phyloP scores from a whole-genome alignment of 73 alveolate species.

The Diophrys sp. region DNA sequence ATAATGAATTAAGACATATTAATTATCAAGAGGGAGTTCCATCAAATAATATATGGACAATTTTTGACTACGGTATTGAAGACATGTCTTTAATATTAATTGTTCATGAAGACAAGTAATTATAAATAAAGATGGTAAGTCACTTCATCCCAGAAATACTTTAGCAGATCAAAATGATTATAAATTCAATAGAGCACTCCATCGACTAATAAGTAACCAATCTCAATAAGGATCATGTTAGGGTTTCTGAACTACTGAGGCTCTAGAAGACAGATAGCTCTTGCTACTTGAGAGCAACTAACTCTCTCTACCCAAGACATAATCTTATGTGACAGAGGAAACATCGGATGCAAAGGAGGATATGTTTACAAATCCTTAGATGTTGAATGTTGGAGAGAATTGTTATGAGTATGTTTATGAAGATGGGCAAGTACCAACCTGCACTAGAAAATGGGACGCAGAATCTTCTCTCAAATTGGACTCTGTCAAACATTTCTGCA shows the following conservation, averaged over 20 bases:
- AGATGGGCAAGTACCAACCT: not conserved
- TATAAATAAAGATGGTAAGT: too few species aligned
- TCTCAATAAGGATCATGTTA: slow-evolving; percentile 97
- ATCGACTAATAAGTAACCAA: slow-evolving; percentile 72
- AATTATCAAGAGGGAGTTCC: too few species aligned
- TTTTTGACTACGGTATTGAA: too few species aligned
- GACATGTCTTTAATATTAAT: too few species aligned
- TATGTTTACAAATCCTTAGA: slow-evolving; percentile 76
- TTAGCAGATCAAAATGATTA: too few species aligned
- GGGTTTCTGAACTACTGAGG: slow-evolving; percentile 96
- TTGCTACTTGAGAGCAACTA: slow-evolving; percentile 58
- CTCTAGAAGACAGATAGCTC: slow-evolving; percentile 93
- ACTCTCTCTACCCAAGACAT: slow-evolving; percentile 75
- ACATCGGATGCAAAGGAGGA: slow-evolving; percentile 69
- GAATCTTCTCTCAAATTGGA: not conserved
- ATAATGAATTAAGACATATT: too few species aligned
- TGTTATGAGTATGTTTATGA: slow-evolving; percentile 58
- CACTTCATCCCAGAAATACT: too few species aligned
- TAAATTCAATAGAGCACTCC: too few species aligned
- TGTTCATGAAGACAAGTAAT: too few species aligned
- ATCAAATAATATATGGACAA: too few species aligned
- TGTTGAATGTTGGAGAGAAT: slow-evolving; percentile 25
- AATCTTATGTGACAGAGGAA: slow-evolving; percentile 64
- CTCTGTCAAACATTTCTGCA: not conserved
- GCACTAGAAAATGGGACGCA: not conserved